Percentiles rank a stretch among this genome's conserved stretches.
Conservation (phyloP, 1,139 yeast species). For the Geotrichum macrosporum region DNA sequence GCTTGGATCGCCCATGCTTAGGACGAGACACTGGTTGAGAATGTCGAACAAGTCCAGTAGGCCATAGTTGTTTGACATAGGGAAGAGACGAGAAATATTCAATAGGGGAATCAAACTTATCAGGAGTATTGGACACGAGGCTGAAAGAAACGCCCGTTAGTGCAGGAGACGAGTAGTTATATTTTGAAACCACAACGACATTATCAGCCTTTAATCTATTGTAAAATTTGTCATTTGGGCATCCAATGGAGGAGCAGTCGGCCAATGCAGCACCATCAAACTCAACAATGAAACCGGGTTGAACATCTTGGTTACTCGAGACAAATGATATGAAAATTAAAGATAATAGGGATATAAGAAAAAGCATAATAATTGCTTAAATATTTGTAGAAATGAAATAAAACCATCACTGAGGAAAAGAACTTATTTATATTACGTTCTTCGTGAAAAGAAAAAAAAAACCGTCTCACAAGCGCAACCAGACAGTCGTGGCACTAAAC, state of each 20-base stretch:
- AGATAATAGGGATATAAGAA: too few relatives aligned
- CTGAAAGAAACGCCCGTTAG: conserved; percentile 18
- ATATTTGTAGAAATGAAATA: too few relatives aligned
- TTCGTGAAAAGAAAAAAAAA: too few relatives aligned
- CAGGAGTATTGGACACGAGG: neutral
- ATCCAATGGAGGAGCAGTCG: neutral
- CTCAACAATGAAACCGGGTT: conserved; percentile 1
- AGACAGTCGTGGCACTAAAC: too few relatives aligned
- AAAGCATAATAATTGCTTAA: too few relatives aligned
- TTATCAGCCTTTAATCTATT: conserved; percentile 3
- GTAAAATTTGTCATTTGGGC: conserved; percentile 4
- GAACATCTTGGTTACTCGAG: too few relatives aligned
- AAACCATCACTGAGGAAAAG: too few relatives aligned
- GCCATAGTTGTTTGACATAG: conserved; percentile 8
- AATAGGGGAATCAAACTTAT: neutral
- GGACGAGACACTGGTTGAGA: neutral
- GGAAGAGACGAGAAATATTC: conserved; percentile 8
- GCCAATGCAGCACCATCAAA: neutral
- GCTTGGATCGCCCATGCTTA: neutral
- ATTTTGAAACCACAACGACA: neutral
- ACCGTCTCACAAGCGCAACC: too few relatives aligned
- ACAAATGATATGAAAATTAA: too few relatives aligned
- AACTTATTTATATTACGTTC: too few relatives aligned
- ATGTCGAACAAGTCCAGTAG: neutral
- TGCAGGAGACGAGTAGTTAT: conserved; percentile 9